Evolutionary conservation across 2,329 filamentous ascomycete species (phyloP).

Genomic region (Madurella fahalii): DNA sequence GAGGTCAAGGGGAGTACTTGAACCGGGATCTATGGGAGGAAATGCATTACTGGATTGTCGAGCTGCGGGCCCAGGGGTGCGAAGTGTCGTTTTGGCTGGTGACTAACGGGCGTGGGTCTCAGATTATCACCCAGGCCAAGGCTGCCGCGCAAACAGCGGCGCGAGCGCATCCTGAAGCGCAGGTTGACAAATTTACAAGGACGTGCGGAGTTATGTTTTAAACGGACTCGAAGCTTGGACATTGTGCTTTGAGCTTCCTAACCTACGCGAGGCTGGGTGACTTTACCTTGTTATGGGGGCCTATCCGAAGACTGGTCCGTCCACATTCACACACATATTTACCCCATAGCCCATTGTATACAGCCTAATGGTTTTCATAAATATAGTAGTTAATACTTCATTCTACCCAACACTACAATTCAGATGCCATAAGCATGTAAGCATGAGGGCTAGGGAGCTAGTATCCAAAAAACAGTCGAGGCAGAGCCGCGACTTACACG

Average conservation of each 20-base stretch:
- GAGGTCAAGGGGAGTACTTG: slow-evolving; percentile 26
- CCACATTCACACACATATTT: too few relatives aligned
- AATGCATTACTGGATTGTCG: slow-evolving; percentile 26
- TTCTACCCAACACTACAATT: too few relatives aligned
- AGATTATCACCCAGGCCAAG: slow-evolving; percentile 9
- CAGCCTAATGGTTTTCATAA: too few relatives aligned
- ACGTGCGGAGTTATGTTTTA: slow-evolving; percentile 14
- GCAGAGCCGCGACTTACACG: too few relatives aligned
- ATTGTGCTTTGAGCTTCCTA: background rate
- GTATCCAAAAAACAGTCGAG: too few relatives aligned
- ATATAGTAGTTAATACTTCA: too few relatives aligned
- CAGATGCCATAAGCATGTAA: too few relatives aligned
- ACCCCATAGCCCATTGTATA: too few relatives aligned
- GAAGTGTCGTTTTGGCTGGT: slow-evolving; percentile 17
- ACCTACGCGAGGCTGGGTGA: too few relatives aligned
- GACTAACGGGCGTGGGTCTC: background rate
- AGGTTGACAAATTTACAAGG: slow-evolving; percentile 7
- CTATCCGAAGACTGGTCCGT: too few relatives aligned
- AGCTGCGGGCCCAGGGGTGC: slow-evolving; percentile 27
- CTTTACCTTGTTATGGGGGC: too few relatives aligned
- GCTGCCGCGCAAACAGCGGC: slow-evolving; percentile 10
- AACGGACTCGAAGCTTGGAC: background rate
- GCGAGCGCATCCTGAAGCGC: background rate
- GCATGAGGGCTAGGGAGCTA: too few relatives aligned
- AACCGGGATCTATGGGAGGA: slow-evolving; percentile 44